Percentiles rank a stretch among this genome's conserved stretches.
These are phyloP conservation scores for Leccinum variicolor DNA, from an alignment of 768 basidiomycete genomes.

Conservation along the genomic window DNA sequence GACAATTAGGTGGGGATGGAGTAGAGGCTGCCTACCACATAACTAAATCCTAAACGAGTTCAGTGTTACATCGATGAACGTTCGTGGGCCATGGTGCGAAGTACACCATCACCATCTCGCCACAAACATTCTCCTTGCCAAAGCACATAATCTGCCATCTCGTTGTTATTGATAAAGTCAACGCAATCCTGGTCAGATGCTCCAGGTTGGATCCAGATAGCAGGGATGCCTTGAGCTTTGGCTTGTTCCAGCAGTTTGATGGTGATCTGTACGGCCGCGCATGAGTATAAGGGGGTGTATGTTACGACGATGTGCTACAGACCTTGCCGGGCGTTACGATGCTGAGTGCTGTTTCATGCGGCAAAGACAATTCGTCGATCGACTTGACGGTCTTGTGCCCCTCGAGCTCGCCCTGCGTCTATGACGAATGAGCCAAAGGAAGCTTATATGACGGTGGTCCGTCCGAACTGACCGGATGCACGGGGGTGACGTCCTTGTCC, in stretches of 20 bases:
- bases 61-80: slow-evolving; percentile 17
- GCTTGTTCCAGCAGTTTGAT: slow-evolving; percentile 63
- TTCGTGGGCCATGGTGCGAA: slow-evolving; percentile 22
- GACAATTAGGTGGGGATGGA: neutral
- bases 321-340: slow-evolving; percentile 79
- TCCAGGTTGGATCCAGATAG: slow-evolving; percentile 89
- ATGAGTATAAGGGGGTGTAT: neutral
- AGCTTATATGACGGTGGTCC: neutral
- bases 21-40: neutral
- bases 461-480: slow-evolving; percentile 59
- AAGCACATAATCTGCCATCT: slow-evolving; percentile 64
- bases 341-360: slow-evolving; percentile 68
- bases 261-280: slow-evolving; percentile 53
- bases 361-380: slow-evolving; percentile 55
- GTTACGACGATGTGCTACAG: neutral
- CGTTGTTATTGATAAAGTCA: slow-evolving; percentile 62
- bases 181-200: slow-evolving; percentile 68
- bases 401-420: slow-evolving; percentile 73
- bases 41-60: neutral
- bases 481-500: slow-evolving; percentile 58
- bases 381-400: slow-evolving; percentile 54
- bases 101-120: slow-evolving; percentile 64
- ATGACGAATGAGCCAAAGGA: slow-evolving; percentile 3
- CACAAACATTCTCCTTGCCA: slow-evolving; percentile 83
- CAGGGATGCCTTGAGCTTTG: slow-evolving; percentile 64